Base-by-base conservation (phyloP, 352 stramenopile genomes). In the Pythium sukuiense region DNA sequence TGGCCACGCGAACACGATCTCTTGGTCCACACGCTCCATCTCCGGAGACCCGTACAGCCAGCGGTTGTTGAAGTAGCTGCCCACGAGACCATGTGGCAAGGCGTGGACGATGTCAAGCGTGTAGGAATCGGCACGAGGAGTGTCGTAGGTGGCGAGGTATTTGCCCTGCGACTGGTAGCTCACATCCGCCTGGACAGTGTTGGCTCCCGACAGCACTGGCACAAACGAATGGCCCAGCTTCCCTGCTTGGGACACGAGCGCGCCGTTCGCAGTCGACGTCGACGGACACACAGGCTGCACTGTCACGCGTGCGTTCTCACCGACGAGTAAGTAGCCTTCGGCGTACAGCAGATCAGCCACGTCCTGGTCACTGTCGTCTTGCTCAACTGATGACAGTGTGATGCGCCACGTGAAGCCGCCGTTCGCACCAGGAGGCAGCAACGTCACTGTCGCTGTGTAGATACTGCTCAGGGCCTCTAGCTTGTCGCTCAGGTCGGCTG, bases 11-110 rank as follows among this genome's bases (percentile, higher is more conserved):
- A 99, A 99, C 67, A 98, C 82, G 55, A 99, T 84, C 4, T 74
- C 66, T 9, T 71, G 46, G 69, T 99, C 96, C 2, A 99, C 71
- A 18, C 95, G 85, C 45, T 83, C 84, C 1, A 98, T 41, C 27
- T 89, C 81, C 6, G 95, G 85, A 6, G 78, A 76, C 12, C 90
- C 93, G 54, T 96, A 92, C 26, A 98, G 76, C 96, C 96, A 99
- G 0, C 95, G 84, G 69, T 99, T 99, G 71, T 97, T 98, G 65
- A 97, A 99, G 71, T 99, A 99, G 65, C 90, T 81, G 0, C 90
- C 96, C 6, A 85, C 35, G 2, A 99, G 79, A 4, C 97, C 96
- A 54, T 81, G 83, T 24, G 77, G 76, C n/a, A 77, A 65, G 6
- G 88, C 86, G 62, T 91, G 77, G 35, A 83, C 67, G 11, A 98